Percentiles rank a stretch among this genome's conserved stretches.
phyloP scores from a whole-genome alignment of 257 asterid genomes.

The Solanum pennellii region DNA sequence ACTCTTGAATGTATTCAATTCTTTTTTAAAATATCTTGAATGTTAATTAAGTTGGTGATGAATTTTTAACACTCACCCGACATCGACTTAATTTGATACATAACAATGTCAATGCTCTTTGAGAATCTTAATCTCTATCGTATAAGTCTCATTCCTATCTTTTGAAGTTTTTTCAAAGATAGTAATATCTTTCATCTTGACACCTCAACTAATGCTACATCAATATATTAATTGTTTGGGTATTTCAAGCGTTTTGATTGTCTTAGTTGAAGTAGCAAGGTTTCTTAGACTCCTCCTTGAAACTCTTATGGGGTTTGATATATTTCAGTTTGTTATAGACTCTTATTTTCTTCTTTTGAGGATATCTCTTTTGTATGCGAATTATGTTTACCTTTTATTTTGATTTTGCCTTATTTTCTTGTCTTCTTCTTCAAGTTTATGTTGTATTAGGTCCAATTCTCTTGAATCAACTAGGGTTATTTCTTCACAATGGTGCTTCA shows the following conservation, averaged over 20 bases:
- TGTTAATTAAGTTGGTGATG: not conserved
- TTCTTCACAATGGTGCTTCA: not conserved
- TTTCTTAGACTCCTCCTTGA: not conserved
- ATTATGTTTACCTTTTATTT: not conserved
- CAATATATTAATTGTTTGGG: not conserved
- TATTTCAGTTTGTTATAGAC: not conserved
- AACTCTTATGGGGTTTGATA: not conserved
- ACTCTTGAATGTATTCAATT: too few species aligned
- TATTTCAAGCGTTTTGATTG: not conserved
- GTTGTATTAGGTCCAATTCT: not conserved
- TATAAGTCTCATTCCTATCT: not conserved
- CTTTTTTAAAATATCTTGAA: not conserved
- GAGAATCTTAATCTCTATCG: not conserved
- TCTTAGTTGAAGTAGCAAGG: not conserved
- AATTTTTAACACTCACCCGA: not conserved
- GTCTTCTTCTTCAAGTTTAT: not conserved
- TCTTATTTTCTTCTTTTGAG: not conserved
- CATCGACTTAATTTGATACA: not conserved
- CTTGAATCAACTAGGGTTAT: not conserved
- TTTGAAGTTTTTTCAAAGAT: not conserved
- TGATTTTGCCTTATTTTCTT: not conserved
- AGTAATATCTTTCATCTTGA: not conserved
- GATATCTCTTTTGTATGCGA: not conserved
- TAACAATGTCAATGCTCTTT: not conserved
- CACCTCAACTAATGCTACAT: not conserved